Conservation (phyloP, 2,329 filamentous ascomycete genomes). For the Diplodia intermedia region DNA sequence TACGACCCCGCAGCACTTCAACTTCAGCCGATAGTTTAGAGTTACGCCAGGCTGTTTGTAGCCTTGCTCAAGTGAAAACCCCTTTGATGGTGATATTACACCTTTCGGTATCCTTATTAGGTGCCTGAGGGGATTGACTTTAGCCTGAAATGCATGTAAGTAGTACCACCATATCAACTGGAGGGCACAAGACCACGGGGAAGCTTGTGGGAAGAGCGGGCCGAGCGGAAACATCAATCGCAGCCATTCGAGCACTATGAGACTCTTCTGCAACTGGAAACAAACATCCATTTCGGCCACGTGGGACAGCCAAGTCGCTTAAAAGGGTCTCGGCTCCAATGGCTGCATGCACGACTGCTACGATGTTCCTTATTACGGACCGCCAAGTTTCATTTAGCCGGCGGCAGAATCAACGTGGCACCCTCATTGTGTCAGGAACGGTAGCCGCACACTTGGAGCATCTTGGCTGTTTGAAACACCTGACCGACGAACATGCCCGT, state of each 20-base stretch:
- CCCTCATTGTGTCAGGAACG: neutral
- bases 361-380: neutral
- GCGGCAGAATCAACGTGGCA: slow-evolving; percentile 11
- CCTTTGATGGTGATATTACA: neutral
- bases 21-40: neutral
- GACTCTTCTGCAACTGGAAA: neutral
- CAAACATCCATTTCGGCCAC: neutral
- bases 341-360: neutral
- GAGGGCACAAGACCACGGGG: neutral
- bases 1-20: neutral
- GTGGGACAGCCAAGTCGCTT: neutral
- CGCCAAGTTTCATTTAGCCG: slow-evolving; percentile 24
- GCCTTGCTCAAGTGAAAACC: neutral
- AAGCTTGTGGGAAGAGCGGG: neutral
- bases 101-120: neutral
- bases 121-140: neutral
- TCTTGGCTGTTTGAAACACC: slow-evolving; percentile 5
- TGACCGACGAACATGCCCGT: neutral
- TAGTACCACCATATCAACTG: neutral
- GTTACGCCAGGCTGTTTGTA: neutral
- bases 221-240: neutral
- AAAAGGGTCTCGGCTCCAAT: neutral
- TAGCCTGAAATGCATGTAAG: neutral
- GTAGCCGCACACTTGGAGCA: slow-evolving; percentile 6
- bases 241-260: neutral